phyloP scores from a whole-genome alignment of 2,329 filamentous ascomycete species.

The Colletotrichum agaves region DNA sequence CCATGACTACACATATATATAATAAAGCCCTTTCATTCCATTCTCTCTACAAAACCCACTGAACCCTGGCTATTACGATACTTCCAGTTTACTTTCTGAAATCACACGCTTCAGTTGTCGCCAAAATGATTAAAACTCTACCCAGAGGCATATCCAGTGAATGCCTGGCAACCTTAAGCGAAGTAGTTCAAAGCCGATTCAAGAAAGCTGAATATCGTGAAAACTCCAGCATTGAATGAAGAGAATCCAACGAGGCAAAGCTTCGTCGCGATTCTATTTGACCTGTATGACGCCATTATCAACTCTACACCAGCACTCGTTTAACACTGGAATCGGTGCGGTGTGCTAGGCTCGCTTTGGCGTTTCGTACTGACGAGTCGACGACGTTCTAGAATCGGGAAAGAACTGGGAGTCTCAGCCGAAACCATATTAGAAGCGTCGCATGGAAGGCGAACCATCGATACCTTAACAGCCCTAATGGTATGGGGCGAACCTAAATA shows the following conservation, averaged over 20 bases:
- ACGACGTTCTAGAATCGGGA: background rate
- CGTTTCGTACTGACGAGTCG: background rate
- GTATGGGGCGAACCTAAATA: too few relatives aligned
- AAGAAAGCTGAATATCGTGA: background rate
- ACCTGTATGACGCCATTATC: background rate
- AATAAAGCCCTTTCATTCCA: too few relatives aligned
- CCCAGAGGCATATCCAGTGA: too few relatives aligned
- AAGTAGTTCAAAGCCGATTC: too few relatives aligned
- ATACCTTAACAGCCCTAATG: too few relatives aligned
- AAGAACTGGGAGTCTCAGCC: background rate
- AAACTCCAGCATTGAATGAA: background rate
- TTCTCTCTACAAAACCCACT: too few relatives aligned
- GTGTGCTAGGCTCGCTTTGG: background rate
- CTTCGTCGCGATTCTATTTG: background rate
- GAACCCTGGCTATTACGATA: too few relatives aligned
- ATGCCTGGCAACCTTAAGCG: too few relatives aligned
- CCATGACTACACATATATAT: too few relatives aligned
- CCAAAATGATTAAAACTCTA: too few relatives aligned
- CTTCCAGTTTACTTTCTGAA: too few relatives aligned
- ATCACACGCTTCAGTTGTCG: too few relatives aligned
- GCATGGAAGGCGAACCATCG: background rate
- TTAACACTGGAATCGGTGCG: background rate
- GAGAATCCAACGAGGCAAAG: background rate
- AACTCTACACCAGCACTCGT: background rate
- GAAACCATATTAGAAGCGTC: background rate